A percentile compares a stretch with the other conserved stretches of the same genome.
Evolutionary conservation across 2,329 filamentous ascomycete genomes (phyloP).

Genomic region (Trichophyton benhamiae): DNA sequence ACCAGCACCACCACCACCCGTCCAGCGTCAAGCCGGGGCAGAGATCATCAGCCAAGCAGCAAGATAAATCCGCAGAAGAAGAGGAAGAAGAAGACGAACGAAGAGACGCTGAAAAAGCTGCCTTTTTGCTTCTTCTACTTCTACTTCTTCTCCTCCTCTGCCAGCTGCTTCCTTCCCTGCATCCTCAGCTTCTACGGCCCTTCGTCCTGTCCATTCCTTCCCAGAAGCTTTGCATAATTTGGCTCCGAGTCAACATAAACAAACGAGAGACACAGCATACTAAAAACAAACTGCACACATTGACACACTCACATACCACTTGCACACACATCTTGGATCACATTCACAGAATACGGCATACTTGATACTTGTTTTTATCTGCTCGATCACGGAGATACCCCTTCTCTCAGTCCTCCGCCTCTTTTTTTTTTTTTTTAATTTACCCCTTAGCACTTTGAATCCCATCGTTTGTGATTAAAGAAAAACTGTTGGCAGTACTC

Average conservation of each 20-base stretch:
- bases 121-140: not conserved
- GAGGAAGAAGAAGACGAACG: not conserved
- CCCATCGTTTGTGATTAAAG: not conserved
- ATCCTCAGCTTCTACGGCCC: not conserved
- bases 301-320: not conserved
- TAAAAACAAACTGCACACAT: too few relatives aligned
- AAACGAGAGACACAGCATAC: not conserved
- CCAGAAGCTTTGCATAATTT: not conserved
- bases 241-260: not conserved
- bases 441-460: not conserved
- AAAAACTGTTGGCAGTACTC: not conserved
- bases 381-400: not conserved
- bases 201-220: not conserved
- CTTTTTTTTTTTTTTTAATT: not conserved
- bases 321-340: not conserved
- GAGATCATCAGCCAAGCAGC: not conserved
- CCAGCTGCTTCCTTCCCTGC: not conserved
- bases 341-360: not conserved
- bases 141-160: not conserved
- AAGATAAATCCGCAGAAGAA: not conserved
- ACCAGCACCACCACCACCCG: not conserved
- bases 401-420: not conserved
- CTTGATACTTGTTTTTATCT: not conserved
- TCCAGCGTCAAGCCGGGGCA: not conserved
- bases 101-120: not conserved